These are phyloP conservation scores for Silene conica DNA, from an alignment of 148 eudicot species.

Conservation along the genomic window DNA sequence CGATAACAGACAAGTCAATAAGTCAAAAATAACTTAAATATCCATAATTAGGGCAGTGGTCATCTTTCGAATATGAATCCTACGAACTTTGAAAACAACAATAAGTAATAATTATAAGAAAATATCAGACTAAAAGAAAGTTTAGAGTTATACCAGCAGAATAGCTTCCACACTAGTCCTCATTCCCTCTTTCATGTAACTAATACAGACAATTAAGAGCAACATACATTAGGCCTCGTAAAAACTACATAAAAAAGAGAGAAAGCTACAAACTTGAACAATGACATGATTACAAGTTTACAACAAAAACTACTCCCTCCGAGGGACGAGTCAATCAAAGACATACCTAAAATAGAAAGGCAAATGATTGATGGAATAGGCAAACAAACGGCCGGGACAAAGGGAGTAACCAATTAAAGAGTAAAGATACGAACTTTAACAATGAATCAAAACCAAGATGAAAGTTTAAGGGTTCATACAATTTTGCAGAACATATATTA, in stretches of 20 bases:
- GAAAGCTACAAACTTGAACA: neutral
- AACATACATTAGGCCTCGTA: neutral
- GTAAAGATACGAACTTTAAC: neutral
- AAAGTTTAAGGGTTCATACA: slow-evolving; percentile 1
- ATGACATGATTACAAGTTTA: too few species aligned
- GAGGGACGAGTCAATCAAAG: too few species aligned
- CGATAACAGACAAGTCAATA: too few species aligned
- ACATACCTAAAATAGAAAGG: too few species aligned
- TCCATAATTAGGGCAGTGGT: neutral
- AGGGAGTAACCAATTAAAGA: neutral
- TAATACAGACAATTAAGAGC: slow-evolving; percentile 2
- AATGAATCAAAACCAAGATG: too few species aligned
- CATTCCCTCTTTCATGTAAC: slow-evolving; percentile 76
- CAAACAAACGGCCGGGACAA: too few species aligned
- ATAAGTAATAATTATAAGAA: neutral
- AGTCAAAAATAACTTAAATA: neutral
- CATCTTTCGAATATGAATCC: neutral
- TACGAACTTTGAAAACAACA: neutral
- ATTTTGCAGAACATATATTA: neutral
- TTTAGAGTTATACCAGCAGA: slow-evolving; percentile 40
- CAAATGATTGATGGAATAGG: too few species aligned
- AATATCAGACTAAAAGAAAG: neutral
- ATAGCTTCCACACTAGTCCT: slow-evolving; percentile 77
- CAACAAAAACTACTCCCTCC: too few species aligned
- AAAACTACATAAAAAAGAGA: neutral